Evolutionary conservation across 352 stramenopile genomes (phyloP), one percentile per base, ranked within the genome.

Genomic region (Blastocystis sp.): DNA sequence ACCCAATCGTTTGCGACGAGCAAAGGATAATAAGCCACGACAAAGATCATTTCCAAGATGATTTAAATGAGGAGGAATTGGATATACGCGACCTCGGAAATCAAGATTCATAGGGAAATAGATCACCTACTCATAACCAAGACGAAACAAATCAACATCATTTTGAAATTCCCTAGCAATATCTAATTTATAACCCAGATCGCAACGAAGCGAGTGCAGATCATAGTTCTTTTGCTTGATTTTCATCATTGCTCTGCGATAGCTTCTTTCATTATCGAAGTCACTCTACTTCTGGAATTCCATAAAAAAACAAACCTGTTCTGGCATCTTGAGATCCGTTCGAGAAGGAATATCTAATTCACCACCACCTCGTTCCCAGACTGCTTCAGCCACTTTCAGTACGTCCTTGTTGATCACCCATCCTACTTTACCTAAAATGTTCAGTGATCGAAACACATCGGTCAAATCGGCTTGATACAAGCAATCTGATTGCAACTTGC

Each of bases 41-140:
- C 96, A 99, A n/a, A 99, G 92, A 93, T 99, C 98, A 18, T 96
- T 98, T 43, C 97, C 97, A 69, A 99, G 91, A 91, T 99, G 98
- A 90, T 98, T 99, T 2, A 99, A 92, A 91, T 99, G 98, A 3
- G 97, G 97, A 70, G 97, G 96, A 11, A 99, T 94, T 69, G 98
- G 97, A 91, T 99, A 98, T 78, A 97, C 97, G 65, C 98, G 93
- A 45, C 98, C 97, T 50, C 97, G 94, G 92, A 99, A 99, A 90
- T 99, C 98, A 92, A 99, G 94, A 92, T 99, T 99, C 93, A 98
- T 98, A 53, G 97, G 97, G 90, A 98, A 99, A 92, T 98, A 99
- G 34, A 99, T 94, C 85, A 94, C 94, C 18, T 97, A 55, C 8
- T 24, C 5, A 11, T 26, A 63, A 8, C 6, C 9, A 3, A 47